Percentiles rank a stretch among this genome's conserved stretches.
phyloP scores from a whole-genome alignment of 208 protist species.

The Leishmania major region DNA sequence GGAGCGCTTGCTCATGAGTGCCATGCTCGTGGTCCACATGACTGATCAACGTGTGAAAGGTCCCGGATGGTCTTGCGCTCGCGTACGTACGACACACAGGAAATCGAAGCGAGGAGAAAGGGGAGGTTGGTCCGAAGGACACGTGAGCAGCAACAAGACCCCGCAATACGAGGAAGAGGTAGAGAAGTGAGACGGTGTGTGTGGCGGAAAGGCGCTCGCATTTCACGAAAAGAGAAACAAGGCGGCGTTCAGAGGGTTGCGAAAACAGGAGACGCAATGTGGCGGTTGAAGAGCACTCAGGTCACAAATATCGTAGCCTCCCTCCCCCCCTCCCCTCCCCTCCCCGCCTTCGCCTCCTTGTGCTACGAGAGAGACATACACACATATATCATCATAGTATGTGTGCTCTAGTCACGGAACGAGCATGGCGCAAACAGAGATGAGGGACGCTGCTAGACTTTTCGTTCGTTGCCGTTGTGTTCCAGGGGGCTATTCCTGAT shows the following conservation, averaged over 20 bases:
- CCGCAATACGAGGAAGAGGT: background rate
- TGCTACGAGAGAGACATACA: background rate
- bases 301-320: background rate
- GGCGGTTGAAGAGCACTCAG: background rate
- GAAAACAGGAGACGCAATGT: background rate
- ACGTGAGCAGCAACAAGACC: background rate
- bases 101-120: background rate
- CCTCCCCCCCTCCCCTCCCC: background rate
- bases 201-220: background rate
- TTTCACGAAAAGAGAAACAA: background rate
- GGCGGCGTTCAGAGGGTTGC: background rate
- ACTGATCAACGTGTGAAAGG: background rate
- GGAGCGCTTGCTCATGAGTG: conserved; percentile 45
- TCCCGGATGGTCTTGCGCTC: background rate
- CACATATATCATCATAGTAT: background rate
- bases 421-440: background rate
- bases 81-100: background rate
- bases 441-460: background rate
- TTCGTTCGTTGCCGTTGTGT: background rate
- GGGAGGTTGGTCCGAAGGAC: background rate
- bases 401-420: background rate
- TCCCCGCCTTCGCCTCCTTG: background rate
- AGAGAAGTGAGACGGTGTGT: background rate
- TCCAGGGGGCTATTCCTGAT: background rate
- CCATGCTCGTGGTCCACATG: conserved; percentile 23